Conservation (phyloP, 164 flowering plant species). For the Protea cynaroides region DNA sequence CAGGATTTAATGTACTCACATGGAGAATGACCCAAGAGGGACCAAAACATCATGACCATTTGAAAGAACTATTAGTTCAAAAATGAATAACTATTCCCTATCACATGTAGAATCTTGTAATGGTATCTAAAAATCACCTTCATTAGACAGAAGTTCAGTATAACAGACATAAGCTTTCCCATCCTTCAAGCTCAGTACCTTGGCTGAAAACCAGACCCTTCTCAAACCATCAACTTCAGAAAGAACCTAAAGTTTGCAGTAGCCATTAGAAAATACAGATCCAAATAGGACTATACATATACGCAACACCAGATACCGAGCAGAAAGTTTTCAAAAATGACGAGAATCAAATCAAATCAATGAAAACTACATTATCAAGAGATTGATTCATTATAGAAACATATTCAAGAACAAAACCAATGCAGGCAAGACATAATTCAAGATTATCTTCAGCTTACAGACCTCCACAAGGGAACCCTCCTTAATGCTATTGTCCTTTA, state of each 20-base stretch:
- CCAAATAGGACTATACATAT: neutral
- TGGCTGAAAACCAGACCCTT: conserved; percentile 71
- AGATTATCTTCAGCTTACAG: conserved; percentile 10
- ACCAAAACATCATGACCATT: too few species aligned
- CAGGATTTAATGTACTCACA: too few species aligned
- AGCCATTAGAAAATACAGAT: conserved; percentile 3
- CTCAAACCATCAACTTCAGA: conserved; percentile 42
- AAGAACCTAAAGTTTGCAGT: conserved; percentile 45
- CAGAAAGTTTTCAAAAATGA: neutral
- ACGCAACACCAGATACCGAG: neutral
- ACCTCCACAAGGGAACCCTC: conserved; percentile 94
- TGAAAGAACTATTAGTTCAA: too few species aligned
- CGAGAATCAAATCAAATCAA: neutral
- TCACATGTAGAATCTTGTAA: neutral
- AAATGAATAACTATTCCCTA: neutral
- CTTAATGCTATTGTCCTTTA: conserved; percentile 31
- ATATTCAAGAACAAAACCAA: neutral
- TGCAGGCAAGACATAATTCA: neutral
- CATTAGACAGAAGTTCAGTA: conserved; percentile 35
- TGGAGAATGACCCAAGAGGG: too few species aligned
- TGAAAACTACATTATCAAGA: neutral
- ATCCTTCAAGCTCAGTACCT: conserved; percentile 57
- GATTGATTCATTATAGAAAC: neutral
- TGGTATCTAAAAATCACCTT: conserved; percentile 31
- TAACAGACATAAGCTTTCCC: conserved; percentile 67